A percentile compares a stretch with the other conserved stretches of the same genome.
phyloP scores from a whole-genome alignment of 2,329 filamentous ascomycete genomes.

The Huntiella bhutanensis region DNA sequence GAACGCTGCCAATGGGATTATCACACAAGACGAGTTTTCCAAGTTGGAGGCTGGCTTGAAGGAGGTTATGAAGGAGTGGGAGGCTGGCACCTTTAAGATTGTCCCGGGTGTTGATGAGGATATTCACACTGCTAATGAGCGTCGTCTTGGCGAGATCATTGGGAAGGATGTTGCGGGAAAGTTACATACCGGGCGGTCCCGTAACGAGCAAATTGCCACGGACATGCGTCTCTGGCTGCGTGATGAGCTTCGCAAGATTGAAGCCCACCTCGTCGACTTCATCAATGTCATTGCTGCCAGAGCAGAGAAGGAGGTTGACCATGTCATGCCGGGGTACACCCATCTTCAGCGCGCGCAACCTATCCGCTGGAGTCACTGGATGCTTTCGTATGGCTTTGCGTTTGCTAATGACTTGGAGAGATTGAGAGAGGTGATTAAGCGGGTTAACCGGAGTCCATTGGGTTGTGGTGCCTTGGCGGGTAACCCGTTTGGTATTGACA shows the following conservation, averaged over 20 bases:
- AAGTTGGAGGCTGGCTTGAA: constrained; percentile 55
- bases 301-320: constrained; percentile 49
- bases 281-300: constrained; percentile 49
- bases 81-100: constrained; percentile 29
- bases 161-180: constrained; percentile 73
- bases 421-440: constrained; percentile 49
- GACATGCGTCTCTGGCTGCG: constrained; percentile 84
- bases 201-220: constrained; percentile 79
- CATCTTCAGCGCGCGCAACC: constrained; percentile 69
- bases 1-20: constrained; percentile 56
- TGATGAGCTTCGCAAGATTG: constrained; percentile 52
- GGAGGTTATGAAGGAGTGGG: constrained; percentile 35
- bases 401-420: constrained; percentile 62
- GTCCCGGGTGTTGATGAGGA: constrained; percentile 35
- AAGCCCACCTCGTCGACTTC: constrained; percentile 47
- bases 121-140: constrained; percentile 54
- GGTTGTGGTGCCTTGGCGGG: constrained; percentile 63
- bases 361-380: constrained; percentile 65
- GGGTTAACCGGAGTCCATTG: constrained; percentile 56
- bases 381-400: constrained; percentile 53
- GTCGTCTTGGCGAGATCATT: constrained; percentile 63
- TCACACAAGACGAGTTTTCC: constrained; percentile 52
- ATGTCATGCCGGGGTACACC: constrained; percentile 75
- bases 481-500: constrained; percentile 66
- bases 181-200: constrained; percentile 69